Evolutionary conservation across 2,329 filamentous ascomycete genomes (phyloP).

Genomic region (Cladophialophora psammophila): DNA sequence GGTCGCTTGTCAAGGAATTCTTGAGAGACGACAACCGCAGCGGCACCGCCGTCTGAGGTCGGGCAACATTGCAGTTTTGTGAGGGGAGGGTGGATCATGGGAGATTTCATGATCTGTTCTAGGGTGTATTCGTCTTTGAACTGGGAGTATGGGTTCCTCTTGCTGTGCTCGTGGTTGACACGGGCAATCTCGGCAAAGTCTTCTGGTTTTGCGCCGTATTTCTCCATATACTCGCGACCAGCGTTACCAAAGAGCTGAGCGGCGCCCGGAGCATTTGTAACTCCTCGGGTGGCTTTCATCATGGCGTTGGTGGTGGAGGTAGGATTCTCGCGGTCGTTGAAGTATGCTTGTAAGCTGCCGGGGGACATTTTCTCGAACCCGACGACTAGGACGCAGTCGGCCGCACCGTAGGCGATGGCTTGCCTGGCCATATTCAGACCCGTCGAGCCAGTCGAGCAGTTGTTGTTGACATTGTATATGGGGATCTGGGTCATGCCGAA

Average conservation of each 20-base stretch:
- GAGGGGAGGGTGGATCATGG: slow-evolving; percentile 83
- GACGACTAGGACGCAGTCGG: slow-evolving; percentile 88
- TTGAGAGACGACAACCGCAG: slow-evolving; percentile 87
- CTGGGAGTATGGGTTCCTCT: slow-evolving; percentile 95
- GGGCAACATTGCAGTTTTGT: slow-evolving; percentile 99
- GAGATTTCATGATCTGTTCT: slow-evolving; percentile 77
- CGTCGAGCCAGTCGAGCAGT: slow-evolving; percentile 94
- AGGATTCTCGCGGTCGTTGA: slow-evolving; percentile 84
- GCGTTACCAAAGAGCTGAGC: slow-evolving; percentile 97
- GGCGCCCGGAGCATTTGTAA: slow-evolving; percentile 82
- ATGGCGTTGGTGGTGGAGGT: slow-evolving; percentile 75
- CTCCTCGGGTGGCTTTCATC: slow-evolving; percentile 81
- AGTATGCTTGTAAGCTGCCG: slow-evolving; percentile 83
- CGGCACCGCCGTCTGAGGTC: slow-evolving; percentile 89
- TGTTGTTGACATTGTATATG: slow-evolving; percentile 98
- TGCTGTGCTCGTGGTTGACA: slow-evolving; percentile 90
- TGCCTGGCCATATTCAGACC: slow-evolving; percentile 84
- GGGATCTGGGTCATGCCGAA: slow-evolving; percentile 97
- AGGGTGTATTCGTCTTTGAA: slow-evolving; percentile 91
- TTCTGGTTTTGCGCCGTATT: slow-evolving; percentile 81
- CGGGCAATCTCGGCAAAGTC: slow-evolving; percentile 96
- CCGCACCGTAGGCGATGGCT: slow-evolving; percentile 78
- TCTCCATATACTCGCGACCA: slow-evolving; percentile 92
- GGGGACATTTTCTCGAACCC: slow-evolving; percentile 99
- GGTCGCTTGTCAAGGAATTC: slow-evolving; percentile 85